A percentile compares a stretch with the other conserved stretches of the same genome.
Conservation (phyloP, 345 rosid species). For the Clausena lansium region DNA sequence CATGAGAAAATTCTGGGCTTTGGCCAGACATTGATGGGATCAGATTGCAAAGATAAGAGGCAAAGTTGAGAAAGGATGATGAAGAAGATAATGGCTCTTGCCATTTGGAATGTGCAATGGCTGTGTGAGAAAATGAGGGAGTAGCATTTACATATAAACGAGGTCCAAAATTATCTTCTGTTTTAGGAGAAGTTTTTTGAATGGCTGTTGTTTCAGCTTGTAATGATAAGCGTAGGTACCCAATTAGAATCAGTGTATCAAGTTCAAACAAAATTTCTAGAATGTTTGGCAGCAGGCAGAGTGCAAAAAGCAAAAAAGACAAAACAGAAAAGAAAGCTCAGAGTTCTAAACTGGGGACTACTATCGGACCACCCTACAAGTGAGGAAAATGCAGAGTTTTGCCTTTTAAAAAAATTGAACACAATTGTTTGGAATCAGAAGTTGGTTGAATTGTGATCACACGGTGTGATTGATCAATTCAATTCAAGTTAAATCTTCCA, state of each 20-base stretch:
- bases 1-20: conserved; percentile 62
- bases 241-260: not conserved
- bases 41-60: conserved; percentile 11
- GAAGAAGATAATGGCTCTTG: not conserved
- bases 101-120: not conserved
- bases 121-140: not conserved
- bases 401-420: not conserved
- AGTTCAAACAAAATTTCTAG: not conserved
- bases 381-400: no score
- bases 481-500: not conserved
- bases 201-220: not conserved
- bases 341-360: not conserved
- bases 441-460: not conserved
- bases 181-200: not conserved
- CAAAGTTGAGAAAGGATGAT: not conserved
- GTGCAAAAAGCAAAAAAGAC: not conserved
- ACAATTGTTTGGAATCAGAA: not conserved
- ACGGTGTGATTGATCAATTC: not conserved
- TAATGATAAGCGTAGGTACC: not conserved
- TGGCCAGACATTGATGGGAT: conserved; percentile 61
- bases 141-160: not conserved
- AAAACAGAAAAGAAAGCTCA: not conserved
- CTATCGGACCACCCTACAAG: not conserved
- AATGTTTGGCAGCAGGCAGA: not conserved
- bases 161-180: not conserved